Percentiles rank a stretch among this genome's conserved stretches.
phyloP scores from a whole-genome alignment of 192 early-diverging fungal species.

The Dispira parvispora region DNA sequence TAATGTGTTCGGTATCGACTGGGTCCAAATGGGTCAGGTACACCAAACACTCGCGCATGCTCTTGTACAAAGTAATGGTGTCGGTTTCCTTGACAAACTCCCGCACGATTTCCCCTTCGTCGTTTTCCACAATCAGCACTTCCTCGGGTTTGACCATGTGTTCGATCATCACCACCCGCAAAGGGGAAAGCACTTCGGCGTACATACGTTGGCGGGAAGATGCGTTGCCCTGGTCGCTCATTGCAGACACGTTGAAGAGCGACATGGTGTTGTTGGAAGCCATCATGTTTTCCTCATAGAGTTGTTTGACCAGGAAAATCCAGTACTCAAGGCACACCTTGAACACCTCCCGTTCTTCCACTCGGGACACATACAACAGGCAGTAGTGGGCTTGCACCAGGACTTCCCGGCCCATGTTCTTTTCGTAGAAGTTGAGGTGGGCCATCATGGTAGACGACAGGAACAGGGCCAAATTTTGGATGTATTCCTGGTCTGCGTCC shows the following conservation, averaged over 20 bases:
- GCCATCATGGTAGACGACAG: constrained; percentile 68
- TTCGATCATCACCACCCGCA: constrained; percentile 95
- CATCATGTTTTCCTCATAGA: constrained; percentile 71
- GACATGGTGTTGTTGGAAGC: constrained; percentile 32
- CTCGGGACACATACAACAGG: constrained; percentile 74
- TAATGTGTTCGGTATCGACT: constrained; percentile 86
- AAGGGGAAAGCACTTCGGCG: constrained; percentile 57
- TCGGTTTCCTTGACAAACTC: constrained; percentile 95
- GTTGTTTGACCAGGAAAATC: constrained; percentile 69
- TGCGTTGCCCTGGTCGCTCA: constrained; percentile 15
- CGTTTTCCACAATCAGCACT: constrained; percentile 94
- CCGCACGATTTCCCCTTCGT: constrained; percentile 98
- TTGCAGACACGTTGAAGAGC: constrained; percentile 41
- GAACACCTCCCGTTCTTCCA: constrained; percentile 94
- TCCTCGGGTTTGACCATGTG: constrained; percentile 99
- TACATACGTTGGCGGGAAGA: constrained; percentile 66
- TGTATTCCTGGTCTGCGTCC: constrained; percentile 87
- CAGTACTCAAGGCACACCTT: constrained; percentile 98
- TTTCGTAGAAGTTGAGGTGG: constrained; percentile 59
- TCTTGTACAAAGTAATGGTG: constrained; percentile 96
- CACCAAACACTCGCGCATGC: constrained; percentile 91
- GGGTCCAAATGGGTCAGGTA: constrained; percentile 95
- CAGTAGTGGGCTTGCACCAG: constrained; percentile 73
- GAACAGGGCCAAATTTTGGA: constrained; percentile 91
- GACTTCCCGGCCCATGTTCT: constrained; percentile 31